These are phyloP conservation scores for Crassisporium funariophilum DNA, from an alignment of 768 basidiomycete genomes.

Conservation along the genomic window DNA sequence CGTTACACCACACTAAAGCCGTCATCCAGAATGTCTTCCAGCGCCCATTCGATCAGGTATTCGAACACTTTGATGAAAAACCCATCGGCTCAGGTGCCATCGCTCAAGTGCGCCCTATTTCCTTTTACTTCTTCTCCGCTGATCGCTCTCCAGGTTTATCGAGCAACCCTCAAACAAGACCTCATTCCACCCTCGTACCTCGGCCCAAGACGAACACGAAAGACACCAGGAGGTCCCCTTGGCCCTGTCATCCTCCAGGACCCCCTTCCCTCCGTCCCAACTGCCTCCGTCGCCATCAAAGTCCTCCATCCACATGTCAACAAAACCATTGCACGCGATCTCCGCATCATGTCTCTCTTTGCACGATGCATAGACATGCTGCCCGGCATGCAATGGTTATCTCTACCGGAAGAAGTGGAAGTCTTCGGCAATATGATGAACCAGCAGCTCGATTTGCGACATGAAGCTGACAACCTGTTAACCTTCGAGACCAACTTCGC, in stretches of 20 bases:
- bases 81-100: conserved; percentile 99
- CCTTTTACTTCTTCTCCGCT: conserved; percentile 2
- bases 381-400: conserved; percentile 96
- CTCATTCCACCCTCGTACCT: conserved; percentile 86
- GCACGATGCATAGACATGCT: conserved; percentile 74
- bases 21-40: conserved; percentile 87
- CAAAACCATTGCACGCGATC: conserved; percentile 84
- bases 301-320: conserved; percentile 87
- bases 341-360: conserved; percentile 95
- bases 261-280: conserved; percentile 74
- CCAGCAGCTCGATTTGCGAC: conserved; percentile 87
- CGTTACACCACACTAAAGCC: conserved; percentile 73
- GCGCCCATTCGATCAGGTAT: conserved; percentile 82
- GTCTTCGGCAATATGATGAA: conserved; percentile 98
- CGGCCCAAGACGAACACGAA: conserved; percentile 65
- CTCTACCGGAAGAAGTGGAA: conserved; percentile 90
- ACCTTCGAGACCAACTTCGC: conserved; percentile 88
- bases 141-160: conserved; percentile 66
- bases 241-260: conserved; percentile 60
- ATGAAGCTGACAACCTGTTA: conserved; percentile 86
- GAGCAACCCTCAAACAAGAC: conserved; percentile 80
- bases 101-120: conserved; percentile 62
- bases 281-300: conserved; percentile 92
- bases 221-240: conserved; percentile 46
- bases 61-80: conserved; percentile 81